phyloP scores from a whole-genome alignment of 345 rosid genomes.

The Melaleuca quinquenervia region DNA sequence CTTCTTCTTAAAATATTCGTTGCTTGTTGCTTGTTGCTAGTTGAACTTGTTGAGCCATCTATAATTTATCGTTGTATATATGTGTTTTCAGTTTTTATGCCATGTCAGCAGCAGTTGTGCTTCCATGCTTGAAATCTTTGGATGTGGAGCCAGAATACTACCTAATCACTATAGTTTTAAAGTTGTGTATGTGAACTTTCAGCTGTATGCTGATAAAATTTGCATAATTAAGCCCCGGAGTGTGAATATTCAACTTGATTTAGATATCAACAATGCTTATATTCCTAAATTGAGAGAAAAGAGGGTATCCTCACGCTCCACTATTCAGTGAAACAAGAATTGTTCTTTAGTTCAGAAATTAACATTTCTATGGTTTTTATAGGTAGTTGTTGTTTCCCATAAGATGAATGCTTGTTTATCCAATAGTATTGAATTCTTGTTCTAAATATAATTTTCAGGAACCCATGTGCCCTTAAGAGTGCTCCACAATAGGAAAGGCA shows the following conservation, averaged over 20 bases:
- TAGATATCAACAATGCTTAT: background rate
- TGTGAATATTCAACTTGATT: background rate
- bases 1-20: background rate
- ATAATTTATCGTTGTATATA: background rate
- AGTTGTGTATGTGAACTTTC: background rate
- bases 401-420: background rate
- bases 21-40: background rate
- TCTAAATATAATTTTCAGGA: slow-evolving; percentile 31
- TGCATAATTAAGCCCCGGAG: background rate
- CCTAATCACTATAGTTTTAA: background rate
- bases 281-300: background rate
- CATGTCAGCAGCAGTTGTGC: background rate
- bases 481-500: slow-evolving; percentile 5
- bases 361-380: background rate
- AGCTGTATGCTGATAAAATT: background rate
- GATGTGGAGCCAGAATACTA: background rate
- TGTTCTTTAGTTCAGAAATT: background rate
- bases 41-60: background rate
- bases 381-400: background rate
- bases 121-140: background rate
- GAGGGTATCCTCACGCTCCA: background rate
- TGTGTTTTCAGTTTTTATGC: background rate
- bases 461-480: slow-evolving; percentile 4
- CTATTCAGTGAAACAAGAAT: background rate
- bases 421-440: background rate